These are phyloP conservation scores for Paecilomyces dactylethromorphus DNA, from an alignment of 2,329 filamentous ascomycete genomes.

Conservation along the genomic window DNA sequence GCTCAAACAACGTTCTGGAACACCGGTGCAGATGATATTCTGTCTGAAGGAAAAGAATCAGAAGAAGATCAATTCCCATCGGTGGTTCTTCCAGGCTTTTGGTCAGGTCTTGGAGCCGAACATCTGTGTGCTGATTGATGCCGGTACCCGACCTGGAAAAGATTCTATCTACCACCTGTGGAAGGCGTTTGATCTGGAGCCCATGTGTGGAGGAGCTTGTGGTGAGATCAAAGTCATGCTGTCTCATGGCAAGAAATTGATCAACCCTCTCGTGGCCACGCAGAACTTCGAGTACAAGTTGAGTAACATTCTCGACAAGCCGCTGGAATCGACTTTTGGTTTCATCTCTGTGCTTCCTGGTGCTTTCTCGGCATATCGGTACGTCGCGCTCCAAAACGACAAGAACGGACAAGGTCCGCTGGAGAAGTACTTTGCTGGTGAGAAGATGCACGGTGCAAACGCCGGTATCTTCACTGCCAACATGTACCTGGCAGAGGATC, in stretches of 20 bases:
- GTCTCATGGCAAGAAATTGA: slow-evolving; percentile 72
- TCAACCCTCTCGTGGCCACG: slow-evolving; percentile 90
- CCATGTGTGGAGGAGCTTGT: slow-evolving; percentile 94
- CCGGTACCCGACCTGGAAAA: slow-evolving; percentile 87
- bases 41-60: slow-evolving; percentile 99
- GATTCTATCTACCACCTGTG: slow-evolving; percentile 97
- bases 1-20: slow-evolving; percentile 71
- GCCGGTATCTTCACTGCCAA: slow-evolving; percentile 97
- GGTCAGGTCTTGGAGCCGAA: slow-evolving; percentile 88
- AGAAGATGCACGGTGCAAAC: slow-evolving; percentile 88
- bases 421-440: slow-evolving; percentile 94
- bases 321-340: slow-evolving; percentile 91
- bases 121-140: slow-evolving; percentile 92
- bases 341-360: slow-evolving; percentile 96
- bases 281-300: slow-evolving; percentile 99
- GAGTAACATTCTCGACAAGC: slow-evolving; percentile 98
- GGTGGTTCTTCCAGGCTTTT: slow-evolving; percentile 99
- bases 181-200: slow-evolving; percentile 97
- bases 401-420: slow-evolving; percentile 88
- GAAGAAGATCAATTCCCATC: slow-evolving; percentile 99
- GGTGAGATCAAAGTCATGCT: slow-evolving; percentile 99
- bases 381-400: slow-evolving; percentile 90
- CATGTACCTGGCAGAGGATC: slow-evolving; percentile 48
- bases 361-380: slow-evolving; percentile 97
- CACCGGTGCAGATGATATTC: slow-evolving; percentile 94